Conservation (phyloP, 768 basidiomycete species). For the Tephrocybe sp. region DNA sequence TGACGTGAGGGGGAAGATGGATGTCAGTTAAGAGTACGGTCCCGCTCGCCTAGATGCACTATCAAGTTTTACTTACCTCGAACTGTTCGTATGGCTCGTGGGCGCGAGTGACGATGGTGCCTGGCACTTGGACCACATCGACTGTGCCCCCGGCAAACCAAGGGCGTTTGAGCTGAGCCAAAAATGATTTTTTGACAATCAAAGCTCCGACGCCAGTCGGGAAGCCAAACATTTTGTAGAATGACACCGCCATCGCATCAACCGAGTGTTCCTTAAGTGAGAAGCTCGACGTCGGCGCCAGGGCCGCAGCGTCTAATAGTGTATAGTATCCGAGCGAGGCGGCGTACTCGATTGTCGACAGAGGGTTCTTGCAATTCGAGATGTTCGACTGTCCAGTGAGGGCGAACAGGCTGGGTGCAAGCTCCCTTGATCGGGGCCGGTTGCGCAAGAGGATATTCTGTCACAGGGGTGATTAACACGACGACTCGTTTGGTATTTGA, state of each 20-base stretch:
- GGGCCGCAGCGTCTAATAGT: constrained; percentile 80
- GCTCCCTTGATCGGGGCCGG: constrained; percentile 42
- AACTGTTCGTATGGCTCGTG: constrained; percentile 68
- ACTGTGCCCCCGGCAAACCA: constrained; percentile 89
- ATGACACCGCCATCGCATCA: constrained; percentile 82
- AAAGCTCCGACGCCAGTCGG: constrained; percentile 85
- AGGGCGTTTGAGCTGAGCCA: constrained; percentile 60
- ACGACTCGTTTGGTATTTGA: constrained; percentile 18
- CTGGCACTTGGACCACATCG: constrained; percentile 82
- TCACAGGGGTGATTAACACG: constrained; percentile 14
- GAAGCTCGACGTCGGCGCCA: constrained; percentile 71
- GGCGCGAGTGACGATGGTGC: constrained; percentile 62
- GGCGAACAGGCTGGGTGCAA: constrained; percentile 64
- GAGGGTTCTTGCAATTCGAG: constrained; percentile 69
- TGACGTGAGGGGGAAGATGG: constrained; percentile 24
- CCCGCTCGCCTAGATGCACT: constrained; percentile 3
- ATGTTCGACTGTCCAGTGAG: constrained; percentile 84
- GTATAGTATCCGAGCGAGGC: constrained; percentile 69
- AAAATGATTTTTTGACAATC: constrained; percentile 69
- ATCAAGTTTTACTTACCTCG: constrained; percentile 52
- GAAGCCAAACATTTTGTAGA: constrained; percentile 91
- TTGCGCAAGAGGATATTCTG: constrained; percentile 59
- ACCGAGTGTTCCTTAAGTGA: constrained; percentile 66
- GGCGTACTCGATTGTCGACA: constrained; percentile 66
- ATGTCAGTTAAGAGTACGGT: not conserved